Conservation (phyloP, 1,284 basidiomycete species). For the Tilletia setariae region DNA sequence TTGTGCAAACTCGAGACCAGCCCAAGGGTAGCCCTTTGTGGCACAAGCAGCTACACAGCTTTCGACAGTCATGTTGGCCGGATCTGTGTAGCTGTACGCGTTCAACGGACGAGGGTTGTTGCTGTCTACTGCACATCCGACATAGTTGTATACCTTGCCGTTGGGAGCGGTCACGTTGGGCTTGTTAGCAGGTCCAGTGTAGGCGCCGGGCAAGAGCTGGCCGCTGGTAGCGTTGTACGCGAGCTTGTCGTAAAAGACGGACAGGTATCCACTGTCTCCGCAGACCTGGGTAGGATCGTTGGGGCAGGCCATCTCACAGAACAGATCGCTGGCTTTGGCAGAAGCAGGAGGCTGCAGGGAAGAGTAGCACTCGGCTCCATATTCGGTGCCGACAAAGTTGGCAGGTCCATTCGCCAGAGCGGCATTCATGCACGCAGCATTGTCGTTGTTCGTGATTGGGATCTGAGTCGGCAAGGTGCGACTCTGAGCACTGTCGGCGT, state of each 20-base stretch:
- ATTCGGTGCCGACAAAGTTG: conserved; percentile 6
- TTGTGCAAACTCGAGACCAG: conserved; percentile 62
- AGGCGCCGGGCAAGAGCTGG: conserved; percentile 13
- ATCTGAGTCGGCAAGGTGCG: conserved; percentile 12
- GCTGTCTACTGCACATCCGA: conserved; percentile 19
- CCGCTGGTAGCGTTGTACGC: conserved; percentile 16
- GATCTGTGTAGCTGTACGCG: conserved; percentile 37
- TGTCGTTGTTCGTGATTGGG: neutral
- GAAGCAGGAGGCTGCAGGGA: neutral
- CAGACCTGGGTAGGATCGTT: conserved; percentile 63
- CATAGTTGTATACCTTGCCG: conserved; percentile 16
- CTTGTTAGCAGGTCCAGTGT: conserved; percentile 9
- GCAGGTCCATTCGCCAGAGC: neutral
- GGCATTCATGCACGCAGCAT: neutral
- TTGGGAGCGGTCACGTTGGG: conserved; percentile 5
- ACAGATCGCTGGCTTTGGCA: neutral
- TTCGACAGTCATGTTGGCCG: conserved; percentile 62
- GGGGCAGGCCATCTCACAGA: conserved; percentile 67
- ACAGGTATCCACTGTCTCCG: conserved; percentile 19
- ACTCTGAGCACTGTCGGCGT: neutral
- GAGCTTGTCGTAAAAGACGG: conserved; percentile 1
- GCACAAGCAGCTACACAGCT: conserved; percentile 60
- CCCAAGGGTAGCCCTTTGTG: conserved; percentile 59
- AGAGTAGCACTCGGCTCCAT: neutral
- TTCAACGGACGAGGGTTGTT: neutral